Evolutionary conservation across 2,329 filamentous ascomycete species (phyloP), one percentile per base, ranked within the genome.

Genomic region (Myrmaecium sp.): DNA sequence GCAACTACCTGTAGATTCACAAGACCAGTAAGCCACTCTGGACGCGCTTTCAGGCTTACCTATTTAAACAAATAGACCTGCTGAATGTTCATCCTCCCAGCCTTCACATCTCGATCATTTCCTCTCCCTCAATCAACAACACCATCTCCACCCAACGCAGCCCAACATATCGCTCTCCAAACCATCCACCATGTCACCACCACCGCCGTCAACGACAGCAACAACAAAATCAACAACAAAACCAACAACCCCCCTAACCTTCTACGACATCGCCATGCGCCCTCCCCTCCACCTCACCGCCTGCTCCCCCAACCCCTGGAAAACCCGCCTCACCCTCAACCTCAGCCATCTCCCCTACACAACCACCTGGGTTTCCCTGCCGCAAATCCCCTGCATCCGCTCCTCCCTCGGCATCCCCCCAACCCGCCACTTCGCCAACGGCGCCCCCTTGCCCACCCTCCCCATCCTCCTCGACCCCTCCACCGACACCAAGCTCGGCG

Each of bases 401-500:
- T 44, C 45, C 9, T 27, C 37, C 5, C 57, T 73, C 13, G 39
- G 52, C 2, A 46, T 63, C 1, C 55, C 59, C 0, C 47, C 69
- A 1, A 55, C 52, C 12, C 67, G 70, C 38, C 65, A 62, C 32
- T 60, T 63, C 30, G 54, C 54, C 33, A 61, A 74, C 36, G 69
- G 68, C 21, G 52, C 47, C 17, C 64, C 70, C 37, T 75, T 58
- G 49, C 57, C 58, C 46, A 77, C 71, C 2, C 56, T 76, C 0
- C 71, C 72, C 2, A 55, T 74, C 21, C 43, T 75, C 13, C 37
- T 50, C 1, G 64, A 74, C 26, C 42, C 51, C 0, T 29, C 38
- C 11, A 61, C 57, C 0, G 40, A 38, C 4, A 31, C 45, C 1
- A 26, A 53, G 0, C 29, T 74, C 3, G 71, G 71, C 4, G 72